These are phyloP conservation scores for Amniculicola lignicola DNA, from an alignment of 495 filamentous ascomycete genomes.

Conservation along the genomic window DNA sequence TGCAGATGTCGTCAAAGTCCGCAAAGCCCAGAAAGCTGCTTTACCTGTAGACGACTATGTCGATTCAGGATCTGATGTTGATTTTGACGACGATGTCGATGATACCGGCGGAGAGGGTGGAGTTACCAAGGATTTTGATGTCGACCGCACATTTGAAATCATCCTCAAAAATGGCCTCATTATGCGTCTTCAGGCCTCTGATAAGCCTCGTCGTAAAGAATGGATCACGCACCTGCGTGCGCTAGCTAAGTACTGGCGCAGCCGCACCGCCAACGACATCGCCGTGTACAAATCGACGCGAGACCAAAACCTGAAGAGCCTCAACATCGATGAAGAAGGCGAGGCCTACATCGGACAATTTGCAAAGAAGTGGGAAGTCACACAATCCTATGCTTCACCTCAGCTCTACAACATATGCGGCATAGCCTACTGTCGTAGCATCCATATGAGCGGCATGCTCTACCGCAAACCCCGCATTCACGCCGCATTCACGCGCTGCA, in stretches of 20 bases:
- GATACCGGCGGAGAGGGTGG: constrained; percentile 55
- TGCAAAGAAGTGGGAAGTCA: constrained; percentile 72
- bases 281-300: constrained; percentile 56
- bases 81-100: constrained; percentile 48
- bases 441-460: constrained; percentile 59
- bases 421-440: constrained; percentile 61
- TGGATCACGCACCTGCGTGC: constrained; percentile 62
- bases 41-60: constrained; percentile 53
- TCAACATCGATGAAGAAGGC: constrained; percentile 68
- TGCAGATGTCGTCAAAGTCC: constrained; percentile 55
- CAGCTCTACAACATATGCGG: constrained; percentile 69
- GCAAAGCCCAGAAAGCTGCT: constrained; percentile 52
- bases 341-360: constrained; percentile 68
- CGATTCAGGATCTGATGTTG: constrained; percentile 39
- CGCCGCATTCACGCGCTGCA: constrained; percentile 59
- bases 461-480: constrained; percentile 67
- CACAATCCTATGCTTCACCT: constrained; percentile 60
- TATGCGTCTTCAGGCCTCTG: constrained; percentile 64
- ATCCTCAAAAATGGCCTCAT: constrained; percentile 61
- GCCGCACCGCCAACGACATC: constrained; percentile 56
- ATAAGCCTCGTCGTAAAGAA: constrained; percentile 55
- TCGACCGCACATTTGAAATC: constrained; percentile 63
- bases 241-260: constrained; percentile 65
- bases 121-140: constrained; percentile 50
- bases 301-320: constrained; percentile 56